phyloP scores from a whole-genome alignment of 192 early-diverging fungal genomes.

The Gaertneriomyces sp. region DNA sequence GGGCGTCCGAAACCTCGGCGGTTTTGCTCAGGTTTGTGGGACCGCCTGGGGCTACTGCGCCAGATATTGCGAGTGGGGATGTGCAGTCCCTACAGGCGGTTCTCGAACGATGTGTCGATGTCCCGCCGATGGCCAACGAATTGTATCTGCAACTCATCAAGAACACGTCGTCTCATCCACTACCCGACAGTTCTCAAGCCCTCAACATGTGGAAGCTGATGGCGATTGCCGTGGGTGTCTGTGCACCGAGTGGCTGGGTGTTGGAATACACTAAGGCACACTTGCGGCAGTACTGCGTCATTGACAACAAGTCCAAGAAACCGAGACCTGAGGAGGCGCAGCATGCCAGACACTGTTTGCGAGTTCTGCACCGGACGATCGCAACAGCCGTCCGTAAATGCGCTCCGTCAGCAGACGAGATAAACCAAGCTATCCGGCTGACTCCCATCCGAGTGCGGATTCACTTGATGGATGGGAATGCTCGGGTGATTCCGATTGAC shows the following conservation, averaged over 20 bases:
- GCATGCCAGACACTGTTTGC: conserved; percentile 42
- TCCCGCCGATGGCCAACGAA: conserved; percentile 34
- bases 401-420: conserved; percentile 47
- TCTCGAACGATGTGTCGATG: conserved; percentile 33
- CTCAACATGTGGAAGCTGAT: conserved; percentile 44
- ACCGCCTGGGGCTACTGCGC: neutral
- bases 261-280: conserved; percentile 48
- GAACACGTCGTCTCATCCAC: conserved; percentile 38
- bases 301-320: conserved; percentile 32
- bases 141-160: conserved; percentile 49
- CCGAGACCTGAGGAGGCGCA: conserved; percentile 32
- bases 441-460: conserved; percentile 41
- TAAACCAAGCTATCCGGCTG: conserved; percentile 27
- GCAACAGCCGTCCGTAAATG: conserved; percentile 17
- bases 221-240: conserved; percentile 33
- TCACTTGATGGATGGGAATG: conserved; percentile 42
- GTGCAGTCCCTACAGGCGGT: conserved; percentile 27
- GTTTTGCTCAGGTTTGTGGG: conserved; percentile 9
- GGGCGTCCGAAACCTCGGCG: conserved; percentile 31
- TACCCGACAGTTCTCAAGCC: conserved; percentile 23
- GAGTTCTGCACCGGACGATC: conserved; percentile 31
- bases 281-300: conserved; percentile 33
- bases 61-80: conserved; percentile 14
- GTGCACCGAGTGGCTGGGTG: conserved; percentile 34
- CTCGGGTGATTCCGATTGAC: conserved; percentile 38